These are phyloP conservation scores for Rhynchospora breviuscula DNA, from an alignment of 176 grass and related monocot genomes.

Conservation along the genomic window DNA sequence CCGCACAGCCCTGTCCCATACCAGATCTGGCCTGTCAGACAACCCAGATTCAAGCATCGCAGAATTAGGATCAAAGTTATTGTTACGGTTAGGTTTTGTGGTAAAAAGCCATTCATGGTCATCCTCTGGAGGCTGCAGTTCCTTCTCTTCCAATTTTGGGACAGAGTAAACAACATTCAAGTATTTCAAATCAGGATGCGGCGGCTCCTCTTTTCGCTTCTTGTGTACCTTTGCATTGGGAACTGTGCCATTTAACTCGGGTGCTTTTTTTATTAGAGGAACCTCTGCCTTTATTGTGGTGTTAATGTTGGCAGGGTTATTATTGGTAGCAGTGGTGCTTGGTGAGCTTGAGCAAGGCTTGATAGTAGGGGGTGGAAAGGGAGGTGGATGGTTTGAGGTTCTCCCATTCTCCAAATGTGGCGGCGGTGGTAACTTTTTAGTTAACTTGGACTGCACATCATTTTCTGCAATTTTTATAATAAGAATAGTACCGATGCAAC, in stretches of 20 bases:
- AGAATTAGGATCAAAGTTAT: slow-evolving; percentile 14
- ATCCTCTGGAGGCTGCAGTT: background rate
- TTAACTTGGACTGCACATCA: slow-evolving; percentile 27
- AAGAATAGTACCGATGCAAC: background rate
- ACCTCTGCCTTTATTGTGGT: slow-evolving; percentile 8
- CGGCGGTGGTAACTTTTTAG: slow-evolving; percentile 18
- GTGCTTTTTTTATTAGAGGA: background rate
- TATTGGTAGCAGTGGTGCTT: slow-evolving; percentile 1
- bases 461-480: slow-evolving; percentile 27
- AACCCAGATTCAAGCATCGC: slow-evolving; percentile 1
- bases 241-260: background rate
- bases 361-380: background rate
- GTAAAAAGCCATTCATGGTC: slow-evolving; percentile 23
- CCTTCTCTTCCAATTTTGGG: slow-evolving; percentile 22
- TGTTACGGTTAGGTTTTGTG: slow-evolving; percentile 16
- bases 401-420: slow-evolving; percentile 14
- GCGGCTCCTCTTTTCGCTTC: slow-evolving; percentile 12
- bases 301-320: background rate
- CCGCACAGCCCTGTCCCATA: slow-evolving; percentile 21
- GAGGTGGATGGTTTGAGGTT: slow-evolving; percentile 11
- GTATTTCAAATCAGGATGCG: slow-evolving; percentile 21
- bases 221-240: slow-evolving; percentile 11
- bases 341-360: background rate
- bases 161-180: slow-evolving; percentile 24
- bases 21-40: background rate